phyloP scores from a whole-genome alignment of 2,329 filamentous ascomycete species.

The Falciphora oryzae region DNA sequence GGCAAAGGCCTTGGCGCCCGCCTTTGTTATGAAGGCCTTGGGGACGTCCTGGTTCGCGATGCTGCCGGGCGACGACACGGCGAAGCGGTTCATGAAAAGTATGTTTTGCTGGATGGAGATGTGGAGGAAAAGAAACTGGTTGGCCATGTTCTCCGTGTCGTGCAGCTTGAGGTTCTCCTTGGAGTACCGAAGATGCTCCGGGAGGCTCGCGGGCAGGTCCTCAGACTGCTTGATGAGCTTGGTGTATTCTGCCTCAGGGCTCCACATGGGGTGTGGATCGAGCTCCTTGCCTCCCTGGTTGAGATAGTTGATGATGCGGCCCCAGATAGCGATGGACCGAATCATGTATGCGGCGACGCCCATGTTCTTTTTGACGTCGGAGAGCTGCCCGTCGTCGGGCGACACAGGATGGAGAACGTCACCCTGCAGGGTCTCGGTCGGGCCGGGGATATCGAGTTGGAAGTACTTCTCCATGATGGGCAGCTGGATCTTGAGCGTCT shows the following conservation, averaged over 20 bases:
- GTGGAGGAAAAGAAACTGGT: slow-evolving; percentile 90
- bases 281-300: slow-evolving; percentile 82
- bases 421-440: slow-evolving; percentile 78
- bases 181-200: slow-evolving; percentile 66
- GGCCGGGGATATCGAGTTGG: slow-evolving; percentile 81
- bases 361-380: slow-evolving; percentile 76
- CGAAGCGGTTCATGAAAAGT: slow-evolving; percentile 85
- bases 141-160: slow-evolving; percentile 75
- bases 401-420: slow-evolving; percentile 57
- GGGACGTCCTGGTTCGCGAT: slow-evolving; percentile 66
- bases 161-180: slow-evolving; percentile 80
- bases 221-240: slow-evolving; percentile 65
- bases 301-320: slow-evolving; percentile 79
- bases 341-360: slow-evolving; percentile 90
- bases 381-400: slow-evolving; percentile 57
- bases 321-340: slow-evolving; percentile 80
- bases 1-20: slow-evolving; percentile 69
- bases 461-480: slow-evolving; percentile 89
- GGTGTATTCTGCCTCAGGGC: slow-evolving; percentile 69
- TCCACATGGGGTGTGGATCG: slow-evolving; percentile 76
- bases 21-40: slow-evolving; percentile 69
- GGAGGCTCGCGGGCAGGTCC: slow-evolving; percentile 63
- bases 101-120: slow-evolving; percentile 85
- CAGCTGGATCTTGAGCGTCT: slow-evolving; percentile 81
- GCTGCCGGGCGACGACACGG: slow-evolving; percentile 63